A percentile compares a stretch with the other conserved stretches of the same genome.
phyloP scores from a whole-genome alignment of 495 filamentous ascomycete genomes.

The Hyaloscypha hepaticicola region DNA sequence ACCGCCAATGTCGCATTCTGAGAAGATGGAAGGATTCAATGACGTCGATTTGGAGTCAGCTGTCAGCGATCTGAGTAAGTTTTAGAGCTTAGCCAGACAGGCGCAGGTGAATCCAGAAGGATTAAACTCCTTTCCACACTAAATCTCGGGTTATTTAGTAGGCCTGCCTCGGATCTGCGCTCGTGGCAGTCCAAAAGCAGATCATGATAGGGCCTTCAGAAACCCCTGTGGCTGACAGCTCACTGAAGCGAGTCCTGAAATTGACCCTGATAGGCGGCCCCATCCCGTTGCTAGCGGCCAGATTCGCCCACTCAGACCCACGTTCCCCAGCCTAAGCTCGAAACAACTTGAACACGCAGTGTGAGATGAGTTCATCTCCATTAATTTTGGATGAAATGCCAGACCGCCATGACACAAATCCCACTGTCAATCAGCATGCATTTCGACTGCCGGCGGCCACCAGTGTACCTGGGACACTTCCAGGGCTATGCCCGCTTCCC shows the following conservation, averaged over 20 bases:
- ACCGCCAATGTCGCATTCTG: neutral
- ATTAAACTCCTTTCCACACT: neutral
- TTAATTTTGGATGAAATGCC: slow-evolving; percentile 9
- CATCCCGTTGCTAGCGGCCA: neutral
- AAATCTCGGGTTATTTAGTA: neutral
- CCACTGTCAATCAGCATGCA: slow-evolving; percentile 3
- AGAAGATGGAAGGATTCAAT: neutral
- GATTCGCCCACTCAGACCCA: neutral
- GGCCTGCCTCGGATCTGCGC: neutral
- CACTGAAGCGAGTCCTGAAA: neutral
- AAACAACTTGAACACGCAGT: neutral
- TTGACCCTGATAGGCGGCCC: neutral
- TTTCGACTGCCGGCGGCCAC: neutral
- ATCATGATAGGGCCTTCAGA: neutral
- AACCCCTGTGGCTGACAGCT: neutral
- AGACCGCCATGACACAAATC: neutral
- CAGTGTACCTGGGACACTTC: too few species aligned
- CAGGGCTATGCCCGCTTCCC: neutral
- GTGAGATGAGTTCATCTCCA: slow-evolving; percentile 7
- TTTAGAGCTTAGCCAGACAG: neutral
- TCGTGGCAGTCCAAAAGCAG: neutral
- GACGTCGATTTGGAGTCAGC: neutral
- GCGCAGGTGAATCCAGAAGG: neutral
- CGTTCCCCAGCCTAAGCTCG: neutral
- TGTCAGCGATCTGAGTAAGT: neutral